These are phyloP conservation scores for Vitis cinerea DNA, from an alignment of 164 flowering plant species.

Conservation along the genomic window DNA sequence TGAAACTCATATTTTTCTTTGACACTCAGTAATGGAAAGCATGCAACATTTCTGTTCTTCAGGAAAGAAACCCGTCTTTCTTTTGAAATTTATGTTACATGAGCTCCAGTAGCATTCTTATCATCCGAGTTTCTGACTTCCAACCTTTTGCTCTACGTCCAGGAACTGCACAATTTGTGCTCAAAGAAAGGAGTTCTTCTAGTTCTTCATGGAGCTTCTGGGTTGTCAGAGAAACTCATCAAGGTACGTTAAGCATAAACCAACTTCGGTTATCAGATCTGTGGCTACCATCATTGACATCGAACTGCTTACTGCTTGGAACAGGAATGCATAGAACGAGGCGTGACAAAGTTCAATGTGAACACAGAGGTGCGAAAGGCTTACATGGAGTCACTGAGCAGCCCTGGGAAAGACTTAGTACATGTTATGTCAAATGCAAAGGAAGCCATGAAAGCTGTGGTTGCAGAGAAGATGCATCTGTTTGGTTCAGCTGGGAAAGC, in stretches of 20 bases:
- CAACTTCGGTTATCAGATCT: no score
- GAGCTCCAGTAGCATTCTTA: not conserved
- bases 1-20: not conserved
- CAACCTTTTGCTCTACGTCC: conserved; percentile 13
- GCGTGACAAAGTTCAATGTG: conserved; percentile 92
- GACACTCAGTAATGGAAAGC: not conserved
- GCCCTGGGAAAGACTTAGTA: conserved; percentile 70
- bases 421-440: conserved; percentile 77
- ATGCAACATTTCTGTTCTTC: no score
- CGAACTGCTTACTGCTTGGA: conserved; percentile 5
- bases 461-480: conserved; percentile 88
- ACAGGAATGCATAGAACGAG: conserved; percentile 82
- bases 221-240: conserved; percentile 67
- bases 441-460: conserved; percentile 93
- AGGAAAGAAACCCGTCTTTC: not conserved
- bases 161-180: conserved; percentile 68
- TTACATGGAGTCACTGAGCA: conserved; percentile 72
- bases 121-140: conserved; percentile 9
- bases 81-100: no score
- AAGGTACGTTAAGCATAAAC: conserved; percentile 42
- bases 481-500: conserved; percentile 98
- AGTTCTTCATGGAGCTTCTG: conserved; percentile 99
- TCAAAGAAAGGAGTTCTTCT: conserved; percentile 70
- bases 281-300: not conserved
- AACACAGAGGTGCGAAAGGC: conserved; percentile 96